These are phyloP conservation scores for Lachancea mirantina DNA, from an alignment of 805 yeast species.

Conservation along the genomic window DNA sequence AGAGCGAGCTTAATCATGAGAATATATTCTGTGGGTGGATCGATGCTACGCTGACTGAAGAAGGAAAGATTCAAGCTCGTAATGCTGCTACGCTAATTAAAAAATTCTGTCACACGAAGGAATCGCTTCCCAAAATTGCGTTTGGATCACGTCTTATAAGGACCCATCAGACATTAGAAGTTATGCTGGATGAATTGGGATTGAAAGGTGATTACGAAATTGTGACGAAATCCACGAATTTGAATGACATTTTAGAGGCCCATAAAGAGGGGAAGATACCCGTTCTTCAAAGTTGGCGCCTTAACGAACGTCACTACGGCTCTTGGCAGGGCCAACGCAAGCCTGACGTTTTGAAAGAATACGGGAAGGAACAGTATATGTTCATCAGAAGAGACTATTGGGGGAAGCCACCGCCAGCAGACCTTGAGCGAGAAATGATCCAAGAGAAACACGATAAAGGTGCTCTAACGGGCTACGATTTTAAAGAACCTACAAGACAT, in stretches of 20 bases:
- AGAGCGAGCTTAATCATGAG: constrained; percentile 70
- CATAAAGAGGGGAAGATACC: constrained; percentile 42
- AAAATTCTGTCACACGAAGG: constrained; percentile 28
- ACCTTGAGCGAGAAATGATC: constrained; percentile 29
- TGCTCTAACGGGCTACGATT: constrained; percentile 28
- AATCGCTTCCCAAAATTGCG: constrained; percentile 45
- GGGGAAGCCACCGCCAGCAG: constrained; percentile 56
- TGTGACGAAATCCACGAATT: constrained; percentile 15
- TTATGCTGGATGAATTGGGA: constrained; percentile 48
- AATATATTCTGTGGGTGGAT: constrained; percentile 84
- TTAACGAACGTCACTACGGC: constrained; percentile 83
- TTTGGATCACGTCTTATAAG: constrained; percentile 68
- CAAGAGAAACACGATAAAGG: constrained; percentile 34
- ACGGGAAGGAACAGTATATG: constrained; percentile 70
- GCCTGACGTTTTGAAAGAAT: constrained; percentile 53
- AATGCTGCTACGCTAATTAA: constrained; percentile 55
- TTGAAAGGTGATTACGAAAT: constrained; percentile 16
- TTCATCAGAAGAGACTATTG: constrained; percentile 71
- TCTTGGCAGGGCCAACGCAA: constrained; percentile 73
- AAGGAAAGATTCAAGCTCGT: constrained; percentile 62
- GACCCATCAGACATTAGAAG: constrained; percentile 67
- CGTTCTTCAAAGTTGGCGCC: constrained; percentile 64
- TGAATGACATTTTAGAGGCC: constrained; percentile 5
- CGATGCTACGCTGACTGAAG: constrained; percentile 60
- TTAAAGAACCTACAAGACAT: constrained; percentile 32